These are phyloP conservation scores for Solanum pennellii DNA, from an alignment of 257 asterid genomes.

Conservation along the genomic window DNA sequence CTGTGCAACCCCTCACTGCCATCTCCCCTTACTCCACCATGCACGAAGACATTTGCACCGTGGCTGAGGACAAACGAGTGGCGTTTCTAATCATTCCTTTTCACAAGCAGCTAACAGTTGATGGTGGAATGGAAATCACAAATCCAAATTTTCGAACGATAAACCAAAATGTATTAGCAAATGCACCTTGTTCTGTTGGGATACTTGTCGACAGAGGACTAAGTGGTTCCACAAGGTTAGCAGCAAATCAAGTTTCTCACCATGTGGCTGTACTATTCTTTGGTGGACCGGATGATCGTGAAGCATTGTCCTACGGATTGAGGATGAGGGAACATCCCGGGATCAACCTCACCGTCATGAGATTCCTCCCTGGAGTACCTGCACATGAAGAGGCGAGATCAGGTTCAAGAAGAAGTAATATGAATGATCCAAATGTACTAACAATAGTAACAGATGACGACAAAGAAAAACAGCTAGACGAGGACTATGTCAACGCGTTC, in stretches of 20 bases:
- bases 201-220: constrained; percentile 87
- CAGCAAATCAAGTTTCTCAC: constrained; percentile 27
- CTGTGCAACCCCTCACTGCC: constrained; percentile 73
- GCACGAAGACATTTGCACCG: constrained; percentile 82
- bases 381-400: neutral
- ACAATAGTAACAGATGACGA: constrained; percentile 30
- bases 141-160: constrained; percentile 64
- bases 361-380: constrained; percentile 40
- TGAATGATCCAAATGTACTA: constrained; percentile 16
- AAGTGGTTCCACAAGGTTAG: constrained; percentile 56
- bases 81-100: constrained; percentile 68
- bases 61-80: constrained; percentile 78
- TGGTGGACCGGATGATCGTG: constrained; percentile 85
- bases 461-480: constrained; percentile 49
- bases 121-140: constrained; percentile 84
- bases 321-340: constrained; percentile 73
- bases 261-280: constrained; percentile 62
- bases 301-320: constrained; percentile 66
- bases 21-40: constrained; percentile 92
- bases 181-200: constrained; percentile 84
- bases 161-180: constrained; percentile 69
- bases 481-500: constrained; percentile 50
- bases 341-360: constrained; percentile 43
- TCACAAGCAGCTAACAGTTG: constrained; percentile 92
- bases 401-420: neutral